Evolutionary conservation across 768 basidiomycete genomes (phyloP), one percentile per base, ranked within the genome.

Genomic region (Mycena vulgaris): DNA sequence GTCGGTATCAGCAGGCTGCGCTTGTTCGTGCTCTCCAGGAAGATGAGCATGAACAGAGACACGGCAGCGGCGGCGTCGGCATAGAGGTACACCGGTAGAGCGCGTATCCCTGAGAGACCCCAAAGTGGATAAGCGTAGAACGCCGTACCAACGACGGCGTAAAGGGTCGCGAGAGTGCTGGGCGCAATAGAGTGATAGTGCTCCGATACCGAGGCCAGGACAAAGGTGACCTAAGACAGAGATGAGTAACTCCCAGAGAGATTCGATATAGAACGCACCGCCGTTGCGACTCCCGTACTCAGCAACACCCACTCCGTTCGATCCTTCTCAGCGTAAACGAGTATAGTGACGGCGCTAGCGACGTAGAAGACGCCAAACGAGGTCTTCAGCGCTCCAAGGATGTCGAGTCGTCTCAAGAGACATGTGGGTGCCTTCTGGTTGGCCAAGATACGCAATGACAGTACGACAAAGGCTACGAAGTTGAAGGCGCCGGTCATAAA

Each of bases 171-270:
- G 1, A 40, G 23, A 3, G 61, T 52, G 33, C 61, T 63, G 14
- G 61, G 61, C n/a, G 49, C 48, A 19, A 63, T 27, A 10, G 61
- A 63, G 37, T 63, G 61, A 40, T 63, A 63, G 49, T 63, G 61
- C 35, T 63, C 61, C 8, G 61, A 63, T 49, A 63, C 14, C 5
- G 49, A 52, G 49, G 48, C 49, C 5, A 52, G 6, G 48, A 31
- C 28, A 30, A 63, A 63, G 14, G 37, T 8, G 11, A 63, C 39
- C 61, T 63, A 47, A 6, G 31, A 25, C 28, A 13, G 21, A 23
- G 13, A 23, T 52, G 27, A 63, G 62, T 30, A 9, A 25, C 21
- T 39, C n/a, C 37, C 21, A 57, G n/a, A 25, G 11, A 57, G 25
- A 37, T 13, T 13, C 19, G 30, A 23, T 21, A 31, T 57, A 40